Evolutionary conservation across 495 filamentous ascomycete genomes (phyloP).

Genomic region (Entonaema liquescens): DNA sequence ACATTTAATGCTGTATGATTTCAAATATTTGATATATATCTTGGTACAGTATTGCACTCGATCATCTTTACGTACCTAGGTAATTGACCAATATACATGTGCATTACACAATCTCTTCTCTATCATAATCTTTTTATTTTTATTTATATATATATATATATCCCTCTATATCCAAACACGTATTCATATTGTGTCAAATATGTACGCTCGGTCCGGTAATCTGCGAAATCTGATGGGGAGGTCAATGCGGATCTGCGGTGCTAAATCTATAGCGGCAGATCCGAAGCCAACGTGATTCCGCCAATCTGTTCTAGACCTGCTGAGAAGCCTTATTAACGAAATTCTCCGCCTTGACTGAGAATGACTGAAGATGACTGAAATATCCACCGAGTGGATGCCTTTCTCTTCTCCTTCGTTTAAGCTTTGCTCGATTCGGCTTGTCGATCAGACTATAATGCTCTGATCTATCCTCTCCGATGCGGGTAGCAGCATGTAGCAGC

Average conservation of each 20-base stretch:
- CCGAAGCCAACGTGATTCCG: constrained; percentile 40
- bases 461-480: constrained; percentile 19
- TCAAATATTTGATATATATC: background rate
- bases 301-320: constrained; percentile 43
- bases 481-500: constrained; percentile 7
- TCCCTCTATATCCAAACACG: background rate
- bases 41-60: background rate
- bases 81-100: too few relatives aligned
- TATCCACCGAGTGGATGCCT: constrained; percentile 9
- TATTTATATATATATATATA: too few relatives aligned
- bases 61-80: background rate
- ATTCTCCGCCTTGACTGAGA: constrained; percentile 30
- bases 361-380: background rate
- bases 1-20: background rate
- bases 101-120: too few relatives aligned
- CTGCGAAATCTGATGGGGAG: constrained; percentile 28
- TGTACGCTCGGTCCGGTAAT: constrained; percentile 34
- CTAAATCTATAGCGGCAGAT: constrained; percentile 39
- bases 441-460: constrained; percentile 36
- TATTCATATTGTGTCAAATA: background rate
- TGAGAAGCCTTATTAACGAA: constrained; percentile 11
- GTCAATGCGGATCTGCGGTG: constrained; percentile 39
- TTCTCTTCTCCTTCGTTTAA: background rate
- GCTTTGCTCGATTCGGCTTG: constrained; percentile 30
- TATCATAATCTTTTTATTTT: too few relatives aligned